Base-by-base conservation (phyloP, 1,139 yeast genomes). In the Hanseniaspora sp. region DNA sequence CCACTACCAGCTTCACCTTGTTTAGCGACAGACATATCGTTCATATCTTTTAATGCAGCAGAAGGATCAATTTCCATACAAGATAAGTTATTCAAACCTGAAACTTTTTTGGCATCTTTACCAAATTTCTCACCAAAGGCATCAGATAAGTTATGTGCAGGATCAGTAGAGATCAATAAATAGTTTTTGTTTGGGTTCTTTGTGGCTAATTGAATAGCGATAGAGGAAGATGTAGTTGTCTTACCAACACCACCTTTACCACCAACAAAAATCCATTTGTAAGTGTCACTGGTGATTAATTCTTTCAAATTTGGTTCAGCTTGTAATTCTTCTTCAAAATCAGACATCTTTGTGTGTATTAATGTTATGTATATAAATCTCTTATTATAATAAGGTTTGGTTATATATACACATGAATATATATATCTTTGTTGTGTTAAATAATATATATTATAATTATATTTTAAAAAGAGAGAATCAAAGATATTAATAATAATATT, bases 231-330 rank as follows among this genome's bases (percentile, higher is more conserved):
- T 3, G 96, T 86, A 46, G 98, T 92, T 61, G 98, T 92, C 69
- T 92, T 92, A 62, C 98, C 98, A 41, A 92, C 98, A 70, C 98
- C 98, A 67, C 98, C 98, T 74, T 92, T 92, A 63, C 98, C 98
- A 58, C 98, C 98, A 44, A 90, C 97, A 66, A 92, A 92, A 60
- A 92, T 85, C 98, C 98, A 92, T 65, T 86, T 86, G 64, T 92
- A 78, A 17, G 92, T 71, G 44, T 71, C 84, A 60, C 83, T 87
- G 35, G 74, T 65, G 53, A 84, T 72, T 54, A 84, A 71, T 30
- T 85, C 79, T 61, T 79, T 79, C 61, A 84, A 75, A 38, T 83
- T 80, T 58, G 90, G 87, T 62, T 83, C 90, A 42, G 75, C 75
- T 54, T 67, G 65, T 52, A 72, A 66, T 54, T 73, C 76, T 43